phyloP scores from a whole-genome alignment of 495 filamentous ascomycete genomes.

The Trichoderma asperelloides region DNA sequence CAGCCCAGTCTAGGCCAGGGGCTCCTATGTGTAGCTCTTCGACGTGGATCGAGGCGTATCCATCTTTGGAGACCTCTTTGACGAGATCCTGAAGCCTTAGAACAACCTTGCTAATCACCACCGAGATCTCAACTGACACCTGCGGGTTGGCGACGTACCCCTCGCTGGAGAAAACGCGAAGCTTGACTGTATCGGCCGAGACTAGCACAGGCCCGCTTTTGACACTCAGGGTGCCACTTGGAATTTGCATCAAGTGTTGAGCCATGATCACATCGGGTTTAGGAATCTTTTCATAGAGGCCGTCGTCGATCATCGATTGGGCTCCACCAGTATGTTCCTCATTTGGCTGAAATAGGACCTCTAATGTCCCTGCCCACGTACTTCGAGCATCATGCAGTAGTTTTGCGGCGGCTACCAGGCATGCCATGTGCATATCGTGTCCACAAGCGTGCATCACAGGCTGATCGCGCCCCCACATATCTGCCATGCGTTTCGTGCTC shows the following conservation, averaged over 20 bases:
- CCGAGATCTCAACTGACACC: too few relatives aligned
- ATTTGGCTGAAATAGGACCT: slow-evolving; percentile 52
- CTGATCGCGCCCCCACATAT: slow-evolving; percentile 34
- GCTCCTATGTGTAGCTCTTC: too few relatives aligned
- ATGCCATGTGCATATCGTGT: slow-evolving; percentile 53
- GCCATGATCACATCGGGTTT: neutral
- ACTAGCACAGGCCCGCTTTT: too few relatives aligned
- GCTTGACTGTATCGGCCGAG: neutral
- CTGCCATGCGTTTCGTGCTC: slow-evolving; percentile 31
- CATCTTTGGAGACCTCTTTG: too few relatives aligned
- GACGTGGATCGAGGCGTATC: too few relatives aligned
- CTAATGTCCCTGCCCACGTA: slow-evolving; percentile 47
- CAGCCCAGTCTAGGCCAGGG: neutral
- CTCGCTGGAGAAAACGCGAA: too few relatives aligned
- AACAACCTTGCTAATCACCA: too few relatives aligned
- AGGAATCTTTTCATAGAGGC: slow-evolving; percentile 37
- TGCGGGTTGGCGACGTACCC: too few relatives aligned
- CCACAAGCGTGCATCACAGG: slow-evolving; percentile 63
- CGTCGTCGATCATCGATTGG: slow-evolving; percentile 52
- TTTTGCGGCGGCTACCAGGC: slow-evolving; percentile 41
- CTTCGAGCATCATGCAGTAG: slow-evolving; percentile 31
- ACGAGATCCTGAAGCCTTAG: too few relatives aligned
- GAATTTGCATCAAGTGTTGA: neutral
- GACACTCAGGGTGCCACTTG: too few relatives aligned
- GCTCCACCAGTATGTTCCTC: slow-evolving; percentile 51